These are phyloP conservation scores for Tillandsia fasciculata DNA, from an alignment of 176 grass and related monocot species.

Conservation along the genomic window DNA sequence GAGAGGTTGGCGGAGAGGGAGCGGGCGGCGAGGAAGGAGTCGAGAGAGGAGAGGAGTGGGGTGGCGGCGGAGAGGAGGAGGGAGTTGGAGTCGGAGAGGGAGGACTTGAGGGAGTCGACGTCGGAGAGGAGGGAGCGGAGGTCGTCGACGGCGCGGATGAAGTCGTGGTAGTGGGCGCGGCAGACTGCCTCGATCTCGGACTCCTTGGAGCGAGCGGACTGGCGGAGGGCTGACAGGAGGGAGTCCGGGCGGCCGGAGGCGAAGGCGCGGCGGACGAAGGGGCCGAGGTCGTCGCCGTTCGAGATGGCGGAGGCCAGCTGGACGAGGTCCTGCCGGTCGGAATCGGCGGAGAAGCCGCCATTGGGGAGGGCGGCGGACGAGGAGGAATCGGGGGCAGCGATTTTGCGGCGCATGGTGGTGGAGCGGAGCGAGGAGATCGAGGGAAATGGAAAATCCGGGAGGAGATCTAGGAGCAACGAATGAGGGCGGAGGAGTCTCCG, in stretches of 20 bases:
- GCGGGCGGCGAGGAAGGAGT: slow-evolving; percentile 73
- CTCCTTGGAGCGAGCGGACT: slow-evolving; percentile 16
- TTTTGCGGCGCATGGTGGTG: slow-evolving; percentile 51
- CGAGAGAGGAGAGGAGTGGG: slow-evolving; percentile 67
- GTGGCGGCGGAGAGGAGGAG: slow-evolving; percentile 58
- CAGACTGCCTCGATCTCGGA: slow-evolving; percentile 54
- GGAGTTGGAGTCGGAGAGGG: slow-evolving; percentile 60
- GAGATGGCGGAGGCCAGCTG: slow-evolving; percentile 59
- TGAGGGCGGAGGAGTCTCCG: neutral
- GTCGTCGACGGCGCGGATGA: slow-evolving; percentile 89
- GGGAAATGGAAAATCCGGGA: slow-evolving; percentile 7
- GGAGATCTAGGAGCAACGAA: slow-evolving; percentile 27
- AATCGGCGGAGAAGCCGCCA: slow-evolving; percentile 14
- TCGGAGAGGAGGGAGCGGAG: slow-evolving; percentile 94
- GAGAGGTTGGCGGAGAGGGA: slow-evolving; percentile 58
- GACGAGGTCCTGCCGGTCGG: slow-evolving; percentile 46
- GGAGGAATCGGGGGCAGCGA: neutral
- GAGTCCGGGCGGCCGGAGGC: slow-evolving; percentile 50
- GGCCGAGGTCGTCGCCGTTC: slow-evolving; percentile 71
- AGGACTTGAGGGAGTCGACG: slow-evolving; percentile 72
- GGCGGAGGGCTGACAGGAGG: slow-evolving; percentile 10
- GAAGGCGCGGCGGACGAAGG: slow-evolving; percentile 59
- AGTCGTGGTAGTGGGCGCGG: slow-evolving; percentile 90
- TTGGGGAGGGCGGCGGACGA: slow-evolving; percentile 14
- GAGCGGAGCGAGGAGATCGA: neutral